These are phyloP conservation scores for Dentiscutata heterogama DNA, from an alignment of 371 early-diverging fungal genomes.

Conservation along the genomic window DNA sequence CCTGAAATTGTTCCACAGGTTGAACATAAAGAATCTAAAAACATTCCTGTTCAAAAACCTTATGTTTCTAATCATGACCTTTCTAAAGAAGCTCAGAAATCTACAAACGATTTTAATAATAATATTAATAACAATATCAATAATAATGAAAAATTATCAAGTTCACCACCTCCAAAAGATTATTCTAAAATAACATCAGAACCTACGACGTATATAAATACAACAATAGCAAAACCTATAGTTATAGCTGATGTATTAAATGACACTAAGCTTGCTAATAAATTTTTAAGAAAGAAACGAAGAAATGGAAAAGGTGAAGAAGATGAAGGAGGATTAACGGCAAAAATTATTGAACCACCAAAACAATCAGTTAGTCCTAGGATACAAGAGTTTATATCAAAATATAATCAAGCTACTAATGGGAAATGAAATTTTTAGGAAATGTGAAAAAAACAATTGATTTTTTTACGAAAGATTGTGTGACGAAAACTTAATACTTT, in stretches of 20 bases:
- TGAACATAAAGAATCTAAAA: neutral
- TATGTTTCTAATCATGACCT: neutral
- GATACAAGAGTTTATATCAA: conserved; percentile 22
- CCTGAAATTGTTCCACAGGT: neutral
- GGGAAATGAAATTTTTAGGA: neutral
- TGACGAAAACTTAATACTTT: too few species aligned
- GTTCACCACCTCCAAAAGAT: neutral
- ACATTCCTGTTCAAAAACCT: neutral
- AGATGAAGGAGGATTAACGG: conserved; percentile 10
- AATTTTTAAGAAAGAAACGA: neutral
- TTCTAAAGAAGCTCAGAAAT: neutral
- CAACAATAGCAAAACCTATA: conserved; percentile 29
- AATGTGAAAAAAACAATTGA: too few species aligned
- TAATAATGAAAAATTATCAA: too few species aligned
- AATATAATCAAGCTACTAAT: conserved; percentile 23
- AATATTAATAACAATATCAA: too few species aligned
- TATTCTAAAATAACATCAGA: conserved; percentile 20
- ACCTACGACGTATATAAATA: conserved; percentile 40
- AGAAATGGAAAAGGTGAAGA: neutral
- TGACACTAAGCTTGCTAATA: neutral
- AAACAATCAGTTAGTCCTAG: conserved; percentile 30
- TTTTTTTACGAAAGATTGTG: too few species aligned
- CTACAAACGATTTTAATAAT: neutral
- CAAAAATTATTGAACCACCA: conserved; percentile 36
- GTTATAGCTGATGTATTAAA: neutral